A percentile compares a stretch with the other conserved stretches of the same genome.
Conservation (phyloP, 2,329 filamentous ascomycete species). For the Aspergillus pseudoviridinutans region DNA sequence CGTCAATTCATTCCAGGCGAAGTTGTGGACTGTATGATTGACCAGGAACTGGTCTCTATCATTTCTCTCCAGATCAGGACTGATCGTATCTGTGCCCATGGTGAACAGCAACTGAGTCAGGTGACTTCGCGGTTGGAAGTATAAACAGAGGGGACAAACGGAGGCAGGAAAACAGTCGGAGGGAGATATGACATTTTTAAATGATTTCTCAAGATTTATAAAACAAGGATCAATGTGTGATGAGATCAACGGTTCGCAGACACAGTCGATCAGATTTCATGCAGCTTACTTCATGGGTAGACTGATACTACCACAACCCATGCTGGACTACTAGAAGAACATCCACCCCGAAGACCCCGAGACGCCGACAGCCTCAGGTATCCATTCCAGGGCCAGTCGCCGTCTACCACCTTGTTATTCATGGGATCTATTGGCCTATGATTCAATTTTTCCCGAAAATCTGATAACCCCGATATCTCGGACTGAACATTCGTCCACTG, state of each 20-base stretch:
- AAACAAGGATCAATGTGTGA: not conserved
- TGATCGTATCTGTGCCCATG: not conserved
- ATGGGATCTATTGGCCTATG: not conserved
- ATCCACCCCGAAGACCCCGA: not conserved
- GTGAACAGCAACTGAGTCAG: not conserved
- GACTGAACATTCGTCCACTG: not conserved
- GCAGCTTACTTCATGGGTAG: not conserved
- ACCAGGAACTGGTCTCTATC: slow-evolving; percentile 27
- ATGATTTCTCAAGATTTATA: not conserved
- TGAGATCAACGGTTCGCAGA: not conserved
- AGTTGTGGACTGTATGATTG: slow-evolving; percentile 61
- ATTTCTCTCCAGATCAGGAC: slow-evolving; percentile 28
- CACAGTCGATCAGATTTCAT: not conserved
- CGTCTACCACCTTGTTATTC: not conserved
- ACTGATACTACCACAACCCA: not conserved
- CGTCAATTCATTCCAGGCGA: slow-evolving; percentile 63
- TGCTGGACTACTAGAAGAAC: not conserved
- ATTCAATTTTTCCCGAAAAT: not conserved
- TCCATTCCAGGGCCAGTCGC: not conserved
- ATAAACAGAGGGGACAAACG: not conserved
- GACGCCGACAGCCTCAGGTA: not conserved
- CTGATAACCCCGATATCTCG: not conserved
- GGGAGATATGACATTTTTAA: not conserved
- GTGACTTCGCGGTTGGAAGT: not conserved
- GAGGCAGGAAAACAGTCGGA: not conserved